Evolutionary conservation across 768 basidiomycete species (phyloP).

Genomic region (Boletus sp.): DNA sequence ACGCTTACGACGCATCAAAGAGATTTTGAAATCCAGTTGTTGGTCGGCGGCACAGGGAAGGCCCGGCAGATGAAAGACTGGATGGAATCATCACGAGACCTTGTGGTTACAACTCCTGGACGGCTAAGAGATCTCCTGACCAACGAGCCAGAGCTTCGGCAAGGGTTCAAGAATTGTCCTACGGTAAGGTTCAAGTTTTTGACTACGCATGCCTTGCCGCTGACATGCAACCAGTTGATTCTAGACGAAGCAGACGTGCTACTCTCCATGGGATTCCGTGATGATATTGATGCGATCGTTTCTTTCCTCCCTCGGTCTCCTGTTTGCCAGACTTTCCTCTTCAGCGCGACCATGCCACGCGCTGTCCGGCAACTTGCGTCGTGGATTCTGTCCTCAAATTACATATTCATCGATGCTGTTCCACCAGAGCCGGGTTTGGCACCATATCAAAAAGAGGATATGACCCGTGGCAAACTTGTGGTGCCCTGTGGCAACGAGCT

Average conservation of each 20-base stretch:
- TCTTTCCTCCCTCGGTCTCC: constrained; percentile 57
- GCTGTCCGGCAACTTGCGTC: constrained; percentile 71
- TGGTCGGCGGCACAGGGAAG: constrained; percentile 78
- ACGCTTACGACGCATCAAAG: constrained; percentile 60
- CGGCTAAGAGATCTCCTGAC: constrained; percentile 73
- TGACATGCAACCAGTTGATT: constrained; percentile 56
- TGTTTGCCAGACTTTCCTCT: constrained; percentile 85
- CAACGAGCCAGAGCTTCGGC: constrained; percentile 53
- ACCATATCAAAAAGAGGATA: neutral
- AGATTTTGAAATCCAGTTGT: constrained; percentile 66
- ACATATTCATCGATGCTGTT: constrained; percentile 74
- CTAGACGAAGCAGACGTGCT: constrained; percentile 93
- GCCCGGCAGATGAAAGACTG: constrained; percentile 66
- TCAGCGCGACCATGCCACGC: constrained; percentile 82
- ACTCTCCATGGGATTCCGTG: constrained; percentile 89
- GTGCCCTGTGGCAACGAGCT: constrained; percentile 7
- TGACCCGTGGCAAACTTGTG: neutral
- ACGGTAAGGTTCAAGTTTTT: constrained; percentile 44
- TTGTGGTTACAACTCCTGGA: constrained; percentile 91
- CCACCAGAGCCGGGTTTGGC: constrained; percentile 45
- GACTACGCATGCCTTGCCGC: neutral
- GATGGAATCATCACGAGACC: constrained; percentile 62
- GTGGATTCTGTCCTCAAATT: constrained; percentile 54
- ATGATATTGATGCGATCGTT: constrained; percentile 76
- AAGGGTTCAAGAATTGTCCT: constrained; percentile 52